Evolutionary conservation across 192 early-diverging fungal species (phyloP).

Genomic region (Phlyctochytrium planicorne): DNA sequence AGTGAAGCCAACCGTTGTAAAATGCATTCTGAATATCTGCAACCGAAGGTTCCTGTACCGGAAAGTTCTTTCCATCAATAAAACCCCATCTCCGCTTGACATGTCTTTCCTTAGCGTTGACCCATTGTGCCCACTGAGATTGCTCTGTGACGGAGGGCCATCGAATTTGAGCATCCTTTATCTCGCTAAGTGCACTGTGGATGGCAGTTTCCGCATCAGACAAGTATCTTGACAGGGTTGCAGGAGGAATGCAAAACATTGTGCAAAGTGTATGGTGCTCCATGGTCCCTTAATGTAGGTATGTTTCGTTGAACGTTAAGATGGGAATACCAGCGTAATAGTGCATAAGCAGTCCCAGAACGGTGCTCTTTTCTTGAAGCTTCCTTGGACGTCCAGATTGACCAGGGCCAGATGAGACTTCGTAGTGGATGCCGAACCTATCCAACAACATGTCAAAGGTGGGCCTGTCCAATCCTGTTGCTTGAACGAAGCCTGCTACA

Average conservation of each 20-base stretch:
- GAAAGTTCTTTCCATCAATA: slow-evolving; percentile 25
- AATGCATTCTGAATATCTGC: slow-evolving; percentile 20
- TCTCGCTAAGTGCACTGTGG: background rate
- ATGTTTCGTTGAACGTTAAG: background rate
- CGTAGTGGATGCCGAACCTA: slow-evolving; percentile 16
- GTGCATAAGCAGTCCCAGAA: slow-evolving; percentile 22
- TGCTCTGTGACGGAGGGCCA: slow-evolving; percentile 8
- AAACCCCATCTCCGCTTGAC: slow-evolving; percentile 1
- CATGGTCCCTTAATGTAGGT: slow-evolving; percentile 9
- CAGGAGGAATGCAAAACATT: slow-evolving; percentile 14
- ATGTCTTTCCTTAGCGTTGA: slow-evolving; percentile 14
- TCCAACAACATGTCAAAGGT: slow-evolving; percentile 14
- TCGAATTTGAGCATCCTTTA: slow-evolving; percentile 1
- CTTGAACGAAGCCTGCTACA: slow-evolving; percentile 4
- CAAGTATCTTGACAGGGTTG: slow-evolving; percentile 2
- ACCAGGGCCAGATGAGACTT: slow-evolving; percentile 14
- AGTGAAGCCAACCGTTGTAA: slow-evolving; percentile 24
- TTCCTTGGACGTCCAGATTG: slow-evolving; percentile 5
- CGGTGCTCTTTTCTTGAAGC: slow-evolving; percentile 6
- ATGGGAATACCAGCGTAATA: slow-evolving; percentile 18
- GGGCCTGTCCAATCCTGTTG: background rate
- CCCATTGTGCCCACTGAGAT: background rate
- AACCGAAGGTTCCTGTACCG: slow-evolving; percentile 2
- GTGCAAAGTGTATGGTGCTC: background rate
- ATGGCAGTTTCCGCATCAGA: slow-evolving; percentile 13